Evolutionary conservation across 2,329 filamentous ascomycete genomes (phyloP).

Genomic region (Microascus cirrosus): DNA sequence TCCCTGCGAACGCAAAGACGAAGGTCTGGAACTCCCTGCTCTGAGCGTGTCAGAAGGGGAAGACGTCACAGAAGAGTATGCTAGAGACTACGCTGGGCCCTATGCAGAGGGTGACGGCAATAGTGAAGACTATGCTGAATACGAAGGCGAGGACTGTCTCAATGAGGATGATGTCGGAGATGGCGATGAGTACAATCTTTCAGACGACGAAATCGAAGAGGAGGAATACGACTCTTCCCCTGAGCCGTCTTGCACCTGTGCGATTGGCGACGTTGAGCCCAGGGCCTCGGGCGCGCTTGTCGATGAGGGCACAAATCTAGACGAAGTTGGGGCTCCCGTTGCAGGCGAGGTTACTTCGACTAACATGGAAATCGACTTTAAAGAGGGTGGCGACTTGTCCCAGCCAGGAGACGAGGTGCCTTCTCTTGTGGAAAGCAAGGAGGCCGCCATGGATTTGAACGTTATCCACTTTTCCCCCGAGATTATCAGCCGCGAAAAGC

Average conservation of each 20-base stretch:
- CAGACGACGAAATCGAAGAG: neutral
- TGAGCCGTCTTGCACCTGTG: neutral
- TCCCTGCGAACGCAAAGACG: neutral
- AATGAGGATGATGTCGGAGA: neutral
- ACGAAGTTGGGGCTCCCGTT: neutral
- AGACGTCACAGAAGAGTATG: neutral
- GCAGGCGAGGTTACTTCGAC: neutral
- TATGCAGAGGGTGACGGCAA: neutral
- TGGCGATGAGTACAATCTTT: neutral
- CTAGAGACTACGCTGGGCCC: neutral
- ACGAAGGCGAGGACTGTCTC: neutral
- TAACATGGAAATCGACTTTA: neutral
- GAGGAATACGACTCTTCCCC: neutral
- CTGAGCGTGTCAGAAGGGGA: neutral
- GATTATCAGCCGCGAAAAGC: neutral
- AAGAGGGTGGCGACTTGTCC: neutral
- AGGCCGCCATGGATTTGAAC: neutral
- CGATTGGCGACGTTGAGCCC: neutral
- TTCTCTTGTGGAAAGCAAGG: neutral
- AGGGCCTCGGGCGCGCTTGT: neutral
- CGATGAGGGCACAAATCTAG: too few species aligned
- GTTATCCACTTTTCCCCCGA: neutral
- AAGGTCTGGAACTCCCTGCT: neutral
- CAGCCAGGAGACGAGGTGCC: neutral
- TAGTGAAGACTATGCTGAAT: neutral